These are phyloP conservation scores for Xylariaceae sp. DNA, from an alignment of 2,329 filamentous ascomycete species.

Conservation along the genomic window DNA sequence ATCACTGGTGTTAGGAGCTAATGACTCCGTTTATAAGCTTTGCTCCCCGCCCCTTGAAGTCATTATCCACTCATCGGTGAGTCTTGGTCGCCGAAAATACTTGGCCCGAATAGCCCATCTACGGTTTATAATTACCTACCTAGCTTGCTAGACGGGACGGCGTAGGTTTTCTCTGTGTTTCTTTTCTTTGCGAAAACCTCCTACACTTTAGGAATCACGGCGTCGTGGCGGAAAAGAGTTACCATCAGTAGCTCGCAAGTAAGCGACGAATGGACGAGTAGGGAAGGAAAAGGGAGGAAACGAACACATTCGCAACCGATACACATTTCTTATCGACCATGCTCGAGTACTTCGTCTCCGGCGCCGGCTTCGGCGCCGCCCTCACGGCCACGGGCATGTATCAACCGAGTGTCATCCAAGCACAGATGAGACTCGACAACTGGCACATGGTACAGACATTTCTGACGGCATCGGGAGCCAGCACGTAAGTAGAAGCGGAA, in stretches of 20 bases:
- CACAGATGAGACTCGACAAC: constrained; percentile 57
- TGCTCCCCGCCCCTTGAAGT: no score
- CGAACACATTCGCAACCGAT: background rate
- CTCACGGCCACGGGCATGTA: constrained; percentile 58
- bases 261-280: background rate
- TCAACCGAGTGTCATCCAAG: constrained; percentile 54
- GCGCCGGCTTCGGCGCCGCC: constrained; percentile 58
- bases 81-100: no score
- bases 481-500: constrained; percentile 46
- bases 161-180: no score
- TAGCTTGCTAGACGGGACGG: no score
- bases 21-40: no score
- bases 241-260: background rate
- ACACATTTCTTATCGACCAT: background rate
- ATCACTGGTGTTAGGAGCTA: no score
- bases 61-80: no score
- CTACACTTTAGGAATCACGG: no score
- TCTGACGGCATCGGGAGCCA: constrained; percentile 57
- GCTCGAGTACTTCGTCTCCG: constrained; percentile 39
- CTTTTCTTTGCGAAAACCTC: no score
- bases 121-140: no score
- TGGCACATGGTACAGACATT: constrained; percentile 66
- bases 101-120: no score
- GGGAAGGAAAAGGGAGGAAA: background rate
- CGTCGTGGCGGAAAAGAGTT: no score